These are phyloP conservation scores for Wickerhamiella nectarea DNA, from an alignment of 805 yeast genomes.

Conservation along the genomic window DNA sequence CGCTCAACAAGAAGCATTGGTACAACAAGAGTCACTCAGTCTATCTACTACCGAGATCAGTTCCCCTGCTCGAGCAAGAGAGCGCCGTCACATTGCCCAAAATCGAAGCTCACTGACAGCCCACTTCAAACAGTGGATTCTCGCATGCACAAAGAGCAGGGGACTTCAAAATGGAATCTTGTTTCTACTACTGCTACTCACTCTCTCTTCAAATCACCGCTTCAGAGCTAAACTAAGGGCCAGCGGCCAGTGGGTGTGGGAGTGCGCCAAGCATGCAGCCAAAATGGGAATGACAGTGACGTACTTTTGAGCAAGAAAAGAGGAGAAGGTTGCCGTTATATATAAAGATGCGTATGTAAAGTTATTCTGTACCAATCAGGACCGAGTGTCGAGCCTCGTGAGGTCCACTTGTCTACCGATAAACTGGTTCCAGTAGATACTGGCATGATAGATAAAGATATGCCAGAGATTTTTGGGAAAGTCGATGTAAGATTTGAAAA, in stretches of 20 bases:
- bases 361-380: not conserved
- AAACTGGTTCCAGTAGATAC: constrained; percentile 57
- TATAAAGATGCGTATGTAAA: not conserved
- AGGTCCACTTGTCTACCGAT: constrained; percentile 34
- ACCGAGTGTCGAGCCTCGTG: constrained; percentile 1
- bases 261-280: constrained; percentile 3
- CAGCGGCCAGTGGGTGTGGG: constrained; percentile 5
- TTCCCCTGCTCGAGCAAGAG: not conserved
- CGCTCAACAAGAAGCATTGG: not conserved
- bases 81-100: not conserved
- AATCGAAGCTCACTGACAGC: not conserved
- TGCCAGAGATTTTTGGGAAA: constrained; percentile 54
- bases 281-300: constrained; percentile 10
- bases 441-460: constrained; percentile 35
- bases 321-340: not conserved
- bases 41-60: not conserved
- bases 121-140: not conserved
- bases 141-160: not conserved
- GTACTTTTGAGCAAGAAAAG: constrained; percentile 4
- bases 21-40: not conserved
- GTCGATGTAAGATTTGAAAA: constrained; percentile 48
- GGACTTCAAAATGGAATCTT: constrained; percentile 2
- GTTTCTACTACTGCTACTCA: constrained; percentile 1
- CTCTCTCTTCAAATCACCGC: not conserved
- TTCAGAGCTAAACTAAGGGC: not conserved